These are phyloP conservation scores for Paracoccidioides lutzii DNA, from an alignment of 2,329 filamentous ascomycete species.

Conservation along the genomic window DNA sequence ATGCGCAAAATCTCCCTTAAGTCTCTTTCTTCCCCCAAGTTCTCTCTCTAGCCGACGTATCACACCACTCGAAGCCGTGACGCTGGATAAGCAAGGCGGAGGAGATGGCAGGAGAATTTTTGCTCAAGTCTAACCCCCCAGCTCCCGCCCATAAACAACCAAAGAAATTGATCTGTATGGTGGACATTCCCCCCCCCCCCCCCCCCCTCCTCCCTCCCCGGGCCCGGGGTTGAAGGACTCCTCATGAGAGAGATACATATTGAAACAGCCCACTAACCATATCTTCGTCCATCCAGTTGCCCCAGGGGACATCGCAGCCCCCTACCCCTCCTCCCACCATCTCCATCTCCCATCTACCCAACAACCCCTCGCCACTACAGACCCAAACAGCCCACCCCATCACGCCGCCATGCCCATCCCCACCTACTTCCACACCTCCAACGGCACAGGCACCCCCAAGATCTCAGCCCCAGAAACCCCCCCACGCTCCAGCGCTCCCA, in stretches of 20 bases:
- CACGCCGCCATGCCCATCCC: slow-evolving; percentile 8
- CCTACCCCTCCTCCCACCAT: slow-evolving; percentile 3
- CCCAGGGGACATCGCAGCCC: slow-evolving; percentile 28
- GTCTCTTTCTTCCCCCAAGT: neutral
- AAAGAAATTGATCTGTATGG: slow-evolving; percentile 31
- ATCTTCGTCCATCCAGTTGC: slow-evolving; percentile 20
- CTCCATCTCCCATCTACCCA: neutral
- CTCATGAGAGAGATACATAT: neutral
- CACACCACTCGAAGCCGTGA: neutral
- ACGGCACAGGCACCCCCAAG: slow-evolving; percentile 7
- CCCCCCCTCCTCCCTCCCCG: neutral
- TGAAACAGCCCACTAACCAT: neutral
- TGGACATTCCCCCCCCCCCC: neutral
- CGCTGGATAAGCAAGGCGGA: neutral
- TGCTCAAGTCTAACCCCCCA: neutral
- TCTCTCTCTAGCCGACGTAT: neutral
- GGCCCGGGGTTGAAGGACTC: too few relatives aligned
- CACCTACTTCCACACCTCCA: slow-evolving; percentile 5
- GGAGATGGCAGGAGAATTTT: neutral
- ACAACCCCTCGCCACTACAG: slow-evolving; percentile 7
- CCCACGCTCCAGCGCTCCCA: slow-evolving; percentile 22
- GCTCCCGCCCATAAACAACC: slow-evolving; percentile 17
- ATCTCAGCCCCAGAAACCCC: slow-evolving; percentile 6
- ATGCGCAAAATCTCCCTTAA: neutral
- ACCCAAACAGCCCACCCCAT: slow-evolving; percentile 9